Evolutionary conservation across 495 filamentous ascomycete genomes (phyloP).

Genomic region (Evernia prunastri): DNA sequence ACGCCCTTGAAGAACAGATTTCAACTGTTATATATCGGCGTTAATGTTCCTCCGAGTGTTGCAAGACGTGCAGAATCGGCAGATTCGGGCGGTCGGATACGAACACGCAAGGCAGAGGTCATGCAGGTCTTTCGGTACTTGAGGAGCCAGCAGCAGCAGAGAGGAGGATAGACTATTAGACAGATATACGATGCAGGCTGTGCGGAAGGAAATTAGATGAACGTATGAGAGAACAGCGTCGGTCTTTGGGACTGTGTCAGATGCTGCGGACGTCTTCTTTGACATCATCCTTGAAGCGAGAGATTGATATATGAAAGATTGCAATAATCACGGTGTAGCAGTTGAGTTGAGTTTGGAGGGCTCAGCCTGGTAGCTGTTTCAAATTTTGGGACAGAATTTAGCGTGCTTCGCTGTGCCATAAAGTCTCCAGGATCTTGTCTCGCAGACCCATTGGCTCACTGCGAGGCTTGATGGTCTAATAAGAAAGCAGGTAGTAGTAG

Average conservation of each 20-base stretch:
- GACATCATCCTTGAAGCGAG: conserved; percentile 21
- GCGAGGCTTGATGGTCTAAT: conserved; percentile 6
- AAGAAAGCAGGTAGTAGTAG: background rate
- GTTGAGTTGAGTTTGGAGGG: conserved; percentile 15
- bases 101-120: conserved; percentile 13
- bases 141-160: conserved; percentile 16
- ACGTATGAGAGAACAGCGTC: conserved; percentile 1
- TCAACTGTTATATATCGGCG: background rate
- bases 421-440: conserved; percentile 9
- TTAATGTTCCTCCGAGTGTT: background rate
- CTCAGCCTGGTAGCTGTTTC: conserved; percentile 24
- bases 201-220: conserved; percentile 19
- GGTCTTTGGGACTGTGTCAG: conserved; percentile 22
- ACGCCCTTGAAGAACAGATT: background rate
- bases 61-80: background rate
- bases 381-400: conserved; percentile 10
- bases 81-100: background rate
- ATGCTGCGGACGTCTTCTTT: conserved; percentile 25
- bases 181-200: conserved; percentile 18
- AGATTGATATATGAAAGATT: conserved; percentile 19
- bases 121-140: conserved; percentile 16
- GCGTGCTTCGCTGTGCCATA: conserved; percentile 14
- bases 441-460: conserved; percentile 11
- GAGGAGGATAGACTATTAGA: conserved; percentile 10
- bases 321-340: too few species aligned